Base-by-base conservation (phyloP, 2,329 filamentous ascomycete species). In the Didymella lethalis region DNA sequence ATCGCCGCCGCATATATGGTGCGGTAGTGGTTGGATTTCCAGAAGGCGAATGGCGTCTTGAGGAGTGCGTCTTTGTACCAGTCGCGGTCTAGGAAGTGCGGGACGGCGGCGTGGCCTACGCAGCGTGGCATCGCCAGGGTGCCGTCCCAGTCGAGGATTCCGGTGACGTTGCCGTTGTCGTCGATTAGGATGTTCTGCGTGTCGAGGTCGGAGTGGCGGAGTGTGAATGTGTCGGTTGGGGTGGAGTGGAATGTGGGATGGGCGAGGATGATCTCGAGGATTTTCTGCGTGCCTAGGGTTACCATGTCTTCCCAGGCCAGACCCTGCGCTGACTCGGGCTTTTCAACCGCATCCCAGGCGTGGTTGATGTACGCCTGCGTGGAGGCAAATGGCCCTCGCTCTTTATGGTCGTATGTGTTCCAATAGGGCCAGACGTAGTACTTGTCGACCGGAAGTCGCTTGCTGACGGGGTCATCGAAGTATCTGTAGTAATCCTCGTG, bases 171-270 rank as follows among this genome's bases (percentile, higher is more conserved):
- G 16, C 65, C 65, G 1, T 31, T 34, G 5, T 53, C 46, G 41
- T 67, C 59, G 28, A 60, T 54, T 4, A 70, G 50, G 29, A 71
- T 66, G 55, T 73, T 73, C 18, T 71, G 64, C 7, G 61, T 48
- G 29, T 68, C 57, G 6, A 73, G 63, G 43, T 72, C 68, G 2
- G 57, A 28, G 45, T 71, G 68, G 0, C 38, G 50, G 1, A 70
- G 57, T 0, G 61, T 48, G 31, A 73, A 73, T 1, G 64, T 61
- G 23, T 70, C 65, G 0, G 55, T 23, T 11, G 54, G 31, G 7
- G 50, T 29, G 12, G 41, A 16, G 8, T 48, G 49, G 32, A 57
- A 29, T 46, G 38, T 26, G 31, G 53, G 47, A 14, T 59, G 53
- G 2, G 55, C 8, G 28, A 51, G 26, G 45, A 61, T 11, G 23